Percentiles rank a stretch among this genome's conserved stretches.
Conservation (phyloP, 2,329 filamentous ascomycete genomes). For the Cryphonectria radicalis region DNA sequence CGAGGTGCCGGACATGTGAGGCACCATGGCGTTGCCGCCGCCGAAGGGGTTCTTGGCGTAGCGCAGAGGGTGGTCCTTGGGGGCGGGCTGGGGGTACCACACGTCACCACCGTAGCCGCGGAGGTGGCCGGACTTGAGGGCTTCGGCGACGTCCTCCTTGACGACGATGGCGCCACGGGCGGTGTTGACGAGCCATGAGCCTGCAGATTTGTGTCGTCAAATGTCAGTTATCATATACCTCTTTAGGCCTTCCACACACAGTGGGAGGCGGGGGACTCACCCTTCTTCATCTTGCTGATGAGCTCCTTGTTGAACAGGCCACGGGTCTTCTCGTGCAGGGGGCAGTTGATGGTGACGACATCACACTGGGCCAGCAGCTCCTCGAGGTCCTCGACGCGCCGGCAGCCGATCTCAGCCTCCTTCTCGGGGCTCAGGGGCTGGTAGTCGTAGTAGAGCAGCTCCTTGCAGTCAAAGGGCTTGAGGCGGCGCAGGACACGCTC, state of each 20-base stretch:
- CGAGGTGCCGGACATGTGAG: slow-evolving; percentile 99
- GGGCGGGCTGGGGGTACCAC: slow-evolving; percentile 98
- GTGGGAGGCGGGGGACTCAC: slow-evolving; percentile 47
- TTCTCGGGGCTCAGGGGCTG: slow-evolving; percentile 84
- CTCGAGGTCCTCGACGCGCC: slow-evolving; percentile 85
- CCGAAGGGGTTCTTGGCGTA: slow-evolving; percentile 93
- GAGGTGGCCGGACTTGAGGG: slow-evolving; percentile 88
- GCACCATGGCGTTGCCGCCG: slow-evolving; percentile 97
- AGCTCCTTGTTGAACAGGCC: slow-evolving; percentile 99
- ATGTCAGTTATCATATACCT: slow-evolving; percentile 2
- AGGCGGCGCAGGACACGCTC: slow-evolving; percentile 96
- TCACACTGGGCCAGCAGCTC: slow-evolving; percentile 95
- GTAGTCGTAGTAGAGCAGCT: slow-evolving; percentile 99
- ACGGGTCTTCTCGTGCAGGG: slow-evolving; percentile 95
- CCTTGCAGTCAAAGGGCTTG: slow-evolving; percentile 99
- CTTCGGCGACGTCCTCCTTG: slow-evolving; percentile 97
- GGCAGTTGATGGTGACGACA: slow-evolving; percentile 99
- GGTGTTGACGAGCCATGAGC: slow-evolving; percentile 97
- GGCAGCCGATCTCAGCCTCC: slow-evolving; percentile 94
- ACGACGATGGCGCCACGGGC: slow-evolving; percentile 98
- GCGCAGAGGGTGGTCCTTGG: slow-evolving; percentile 89
- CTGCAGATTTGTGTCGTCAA: slow-evolving; percentile 44
- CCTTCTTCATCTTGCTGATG: slow-evolving; percentile 98
- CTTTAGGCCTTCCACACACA: not conserved
- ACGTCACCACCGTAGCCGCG: slow-evolving; percentile 87